Evolutionary conservation across 1,139 yeast species (phyloP), one percentile per base, ranked within the genome.

Genomic region (Nakaseomyces nivariensis): DNA sequence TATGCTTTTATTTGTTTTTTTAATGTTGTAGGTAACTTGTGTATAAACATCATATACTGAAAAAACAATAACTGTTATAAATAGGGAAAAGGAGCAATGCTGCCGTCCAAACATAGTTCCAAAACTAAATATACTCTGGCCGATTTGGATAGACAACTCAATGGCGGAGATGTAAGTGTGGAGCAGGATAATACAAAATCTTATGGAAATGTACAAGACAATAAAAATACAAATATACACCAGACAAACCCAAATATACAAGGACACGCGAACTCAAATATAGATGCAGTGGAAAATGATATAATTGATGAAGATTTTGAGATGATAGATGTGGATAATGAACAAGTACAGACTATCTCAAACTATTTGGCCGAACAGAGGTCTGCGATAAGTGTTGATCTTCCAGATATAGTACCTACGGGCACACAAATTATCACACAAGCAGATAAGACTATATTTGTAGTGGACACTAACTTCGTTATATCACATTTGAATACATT

Each of bases 401-500:
- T 26, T 7, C 58, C n/a, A 22, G 38, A 32, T 32, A 22, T n/a
- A 36, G 8, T 22, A 13, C 26, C 27, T 26, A 24, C 22, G 4
- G 34, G 24, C 5, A 17, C 44, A 4, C 29, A 32, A 17, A 10
- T 33, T 10, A 26, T 31, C 4, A 37, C 40, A 17, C 50, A 52
- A 1, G 49, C 56, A 0, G 47, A 47, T 17, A 56, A 50, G 24
- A 67, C 69, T 11, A 62, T 67, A 9, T 67, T 87, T 50, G 79
- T 87, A 0, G 70, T 85, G 1, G 96, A 88, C 62, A 88, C 96
- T 1, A 88, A 88, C 62, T 85, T 87, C 61, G 70, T 84, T 10
- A 67, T 88, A 6, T 76, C 87, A 1, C 88, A 86, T 63, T 66
- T 86, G 47, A 64, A 72, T 27, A 67, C 85, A 1, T 56, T 87